These are phyloP conservation scores for Lachnum nothofagi DNA, from an alignment of 2,329 filamentous ascomycete genomes.

Conservation along the genomic window DNA sequence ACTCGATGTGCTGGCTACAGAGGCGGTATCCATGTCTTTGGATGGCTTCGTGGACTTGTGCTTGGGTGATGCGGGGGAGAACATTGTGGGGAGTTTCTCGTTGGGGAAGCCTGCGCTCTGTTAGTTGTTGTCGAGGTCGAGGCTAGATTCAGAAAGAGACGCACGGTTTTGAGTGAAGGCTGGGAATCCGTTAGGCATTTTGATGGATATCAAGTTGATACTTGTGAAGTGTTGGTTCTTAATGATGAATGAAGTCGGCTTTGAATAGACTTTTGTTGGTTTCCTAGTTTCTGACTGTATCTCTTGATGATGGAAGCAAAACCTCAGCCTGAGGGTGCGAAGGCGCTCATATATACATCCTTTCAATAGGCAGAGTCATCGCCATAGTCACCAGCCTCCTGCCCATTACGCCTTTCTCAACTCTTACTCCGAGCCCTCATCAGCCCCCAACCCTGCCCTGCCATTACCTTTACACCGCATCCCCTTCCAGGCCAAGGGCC, in stretches of 20 bases:
- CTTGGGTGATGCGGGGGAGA: conserved; percentile 26
- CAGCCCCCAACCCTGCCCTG: conserved; percentile 1
- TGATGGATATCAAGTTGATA: background rate
- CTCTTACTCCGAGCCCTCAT: background rate
- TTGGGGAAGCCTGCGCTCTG: conserved; percentile 19
- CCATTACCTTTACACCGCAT: no score
- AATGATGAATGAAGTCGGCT: background rate
- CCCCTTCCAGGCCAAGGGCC: background rate
- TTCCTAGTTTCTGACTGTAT: background rate
- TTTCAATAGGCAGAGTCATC: conserved; percentile 4
- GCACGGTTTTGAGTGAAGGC: conserved; percentile 12
- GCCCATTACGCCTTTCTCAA: background rate
- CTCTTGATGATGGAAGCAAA: conserved; percentile 7
- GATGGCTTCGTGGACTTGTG: conserved; percentile 13
- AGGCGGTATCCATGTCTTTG: conserved; percentile 19
- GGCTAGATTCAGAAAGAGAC: conserved; percentile 1
- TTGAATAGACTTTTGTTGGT: background rate
- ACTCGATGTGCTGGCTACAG: conserved; percentile 25
- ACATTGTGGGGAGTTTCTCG: conserved; percentile 21
- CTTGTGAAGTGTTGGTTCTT: background rate
- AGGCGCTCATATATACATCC: conserved; percentile 12
- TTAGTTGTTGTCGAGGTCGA: background rate
- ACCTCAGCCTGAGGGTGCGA: conserved; percentile 1
- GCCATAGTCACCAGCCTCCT: background rate
- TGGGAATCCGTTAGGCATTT: conserved; percentile 14